Percentiles rank a stretch among this genome's conserved stretches.
Conservation (phyloP, 2,329 filamentous ascomycete species). For the Monosporascus sp. region DNA sequence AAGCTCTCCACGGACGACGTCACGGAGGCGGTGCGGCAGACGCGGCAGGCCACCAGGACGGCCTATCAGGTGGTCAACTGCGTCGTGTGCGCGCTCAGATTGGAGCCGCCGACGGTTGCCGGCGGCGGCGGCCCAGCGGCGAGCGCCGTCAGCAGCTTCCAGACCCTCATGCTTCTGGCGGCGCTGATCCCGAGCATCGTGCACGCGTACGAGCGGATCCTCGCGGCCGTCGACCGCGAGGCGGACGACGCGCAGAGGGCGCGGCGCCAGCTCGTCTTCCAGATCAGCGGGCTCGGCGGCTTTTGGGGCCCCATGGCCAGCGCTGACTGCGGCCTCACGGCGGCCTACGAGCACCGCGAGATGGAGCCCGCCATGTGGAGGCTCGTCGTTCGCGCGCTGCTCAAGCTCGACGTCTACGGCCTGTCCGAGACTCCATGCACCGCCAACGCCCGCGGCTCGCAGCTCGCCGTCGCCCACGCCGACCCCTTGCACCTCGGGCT, state of each 20-base stretch:
- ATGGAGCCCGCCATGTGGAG: slow-evolving; percentile 53
- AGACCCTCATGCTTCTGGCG: slow-evolving; percentile 55
- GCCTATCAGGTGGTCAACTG: slow-evolving; percentile 51
- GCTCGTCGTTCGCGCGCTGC: slow-evolving; percentile 45
- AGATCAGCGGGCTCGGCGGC: slow-evolving; percentile 43
- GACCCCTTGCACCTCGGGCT: slow-evolving; percentile 41
- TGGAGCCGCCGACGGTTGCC: slow-evolving; percentile 20
- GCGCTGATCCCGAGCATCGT: slow-evolving; percentile 53
- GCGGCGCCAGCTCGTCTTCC: slow-evolving; percentile 38
- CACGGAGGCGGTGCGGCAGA: slow-evolving; percentile 40
- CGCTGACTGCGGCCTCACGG: slow-evolving; percentile 20
- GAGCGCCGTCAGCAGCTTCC: slow-evolving; percentile 45
- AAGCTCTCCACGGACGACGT: slow-evolving; percentile 41
- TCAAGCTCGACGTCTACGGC: slow-evolving; percentile 55
- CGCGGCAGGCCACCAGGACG: slow-evolving; percentile 41
- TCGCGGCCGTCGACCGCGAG: slow-evolving; percentile 51
- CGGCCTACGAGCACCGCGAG: slow-evolving; percentile 34
- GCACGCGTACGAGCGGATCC: slow-evolving; percentile 51
- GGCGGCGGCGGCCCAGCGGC: slow-evolving; percentile 11
- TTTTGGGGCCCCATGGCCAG: slow-evolving; percentile 34
- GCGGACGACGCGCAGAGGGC: slow-evolving; percentile 37
- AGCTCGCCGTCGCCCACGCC: not conserved
- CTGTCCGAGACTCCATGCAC: slow-evolving; percentile 19
- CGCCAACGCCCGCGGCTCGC: slow-evolving; percentile 1
- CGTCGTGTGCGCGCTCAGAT: slow-evolving; percentile 38